A percentile compares a stretch with the other conserved stretches of the same genome.
These are phyloP conservation scores for Panaeolus cyanescens DNA, from an alignment of 768 basidiomycete species.

Conservation along the genomic window DNA sequence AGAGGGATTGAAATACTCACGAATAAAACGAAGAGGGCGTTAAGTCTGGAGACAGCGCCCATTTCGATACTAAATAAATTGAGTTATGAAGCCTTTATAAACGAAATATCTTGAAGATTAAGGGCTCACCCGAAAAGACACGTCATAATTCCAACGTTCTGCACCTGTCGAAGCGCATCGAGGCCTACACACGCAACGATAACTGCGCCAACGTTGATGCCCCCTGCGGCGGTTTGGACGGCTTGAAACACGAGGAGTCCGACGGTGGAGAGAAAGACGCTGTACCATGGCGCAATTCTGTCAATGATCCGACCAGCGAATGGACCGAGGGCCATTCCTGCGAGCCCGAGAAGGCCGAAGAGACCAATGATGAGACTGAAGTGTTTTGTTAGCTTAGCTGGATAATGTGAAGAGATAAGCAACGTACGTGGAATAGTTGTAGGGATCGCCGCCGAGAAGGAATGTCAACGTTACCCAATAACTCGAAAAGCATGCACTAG, in stretches of 20 bases:
- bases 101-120: too few species aligned
- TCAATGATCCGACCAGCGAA: constrained; percentile 63
- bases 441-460: constrained; percentile 72
- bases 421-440: constrained; percentile 70
- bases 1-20: constrained; percentile 29
- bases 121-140: constrained; percentile 45
- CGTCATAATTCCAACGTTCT: constrained; percentile 57
- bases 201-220: constrained; percentile 59
- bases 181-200: constrained; percentile 60
- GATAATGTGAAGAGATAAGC: not conserved
- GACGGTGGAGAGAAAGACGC: constrained; percentile 51
- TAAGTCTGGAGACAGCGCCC: constrained; percentile 58
- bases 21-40: constrained; percentile 65
- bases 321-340: constrained; percentile 60
- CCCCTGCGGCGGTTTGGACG: constrained; percentile 61
- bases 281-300: constrained; percentile 63
- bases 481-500: constrained; percentile 56
- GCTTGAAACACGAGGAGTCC: constrained; percentile 47
- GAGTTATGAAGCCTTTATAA: constrained; percentile 7
- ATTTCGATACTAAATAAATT: constrained; percentile 22
- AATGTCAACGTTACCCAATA: constrained; percentile 82
- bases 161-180: constrained; percentile 61
- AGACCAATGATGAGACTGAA: constrained; percentile 51
- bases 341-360: constrained; percentile 61
- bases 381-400: too few species aligned